Evolutionary conservation across 2,329 filamentous ascomycete genomes (phyloP).

Genomic region (Chrysoporthe cubensis): DNA sequence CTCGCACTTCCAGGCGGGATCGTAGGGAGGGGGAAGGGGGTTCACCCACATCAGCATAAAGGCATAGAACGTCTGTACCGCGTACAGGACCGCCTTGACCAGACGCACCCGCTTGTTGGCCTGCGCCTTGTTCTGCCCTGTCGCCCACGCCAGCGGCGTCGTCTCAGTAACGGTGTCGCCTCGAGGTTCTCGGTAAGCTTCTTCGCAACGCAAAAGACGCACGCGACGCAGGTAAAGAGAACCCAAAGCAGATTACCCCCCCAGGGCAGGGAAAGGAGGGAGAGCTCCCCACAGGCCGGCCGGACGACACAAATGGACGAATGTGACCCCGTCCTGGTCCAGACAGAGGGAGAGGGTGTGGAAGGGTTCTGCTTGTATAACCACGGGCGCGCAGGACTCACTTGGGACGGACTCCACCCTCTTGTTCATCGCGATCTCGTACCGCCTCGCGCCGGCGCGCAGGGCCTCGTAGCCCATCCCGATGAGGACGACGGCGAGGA

Average conservation of each 20-base stretch:
- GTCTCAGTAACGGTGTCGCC: conserved; percentile 60
- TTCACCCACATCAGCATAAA: conserved; percentile 96
- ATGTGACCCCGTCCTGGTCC: no score
- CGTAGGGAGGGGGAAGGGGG: not conserved
- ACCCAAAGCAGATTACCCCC: no score
- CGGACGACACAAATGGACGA: no score
- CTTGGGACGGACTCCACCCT: conserved; percentile 55
- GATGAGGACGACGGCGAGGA: conserved; percentile 79
- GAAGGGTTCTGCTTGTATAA: no score
- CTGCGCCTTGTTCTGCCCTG: conserved; percentile 72
- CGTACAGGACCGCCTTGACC: conserved; percentile 83
- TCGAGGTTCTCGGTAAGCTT: conserved; percentile 31
- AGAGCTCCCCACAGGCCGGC: no score
- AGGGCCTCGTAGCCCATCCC: conserved; percentile 93
- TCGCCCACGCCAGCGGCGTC: conserved; percentile 61
- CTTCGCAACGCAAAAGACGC: conserved; percentile 19
- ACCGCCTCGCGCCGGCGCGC: conserved; percentile 74
- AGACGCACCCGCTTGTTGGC: conserved; percentile 72
- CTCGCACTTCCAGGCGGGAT: not conserved
- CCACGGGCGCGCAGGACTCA: conserved; percentile 44
- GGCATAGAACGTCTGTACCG: conserved; percentile 94
- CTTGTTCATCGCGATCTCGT: conserved; percentile 64
- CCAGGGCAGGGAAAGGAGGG: no score
- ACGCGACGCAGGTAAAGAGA: not conserved
- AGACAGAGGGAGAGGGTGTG: no score